phyloP scores from a whole-genome alignment of 73 alveolate species.

The Paraurostyla sp. region DNA sequence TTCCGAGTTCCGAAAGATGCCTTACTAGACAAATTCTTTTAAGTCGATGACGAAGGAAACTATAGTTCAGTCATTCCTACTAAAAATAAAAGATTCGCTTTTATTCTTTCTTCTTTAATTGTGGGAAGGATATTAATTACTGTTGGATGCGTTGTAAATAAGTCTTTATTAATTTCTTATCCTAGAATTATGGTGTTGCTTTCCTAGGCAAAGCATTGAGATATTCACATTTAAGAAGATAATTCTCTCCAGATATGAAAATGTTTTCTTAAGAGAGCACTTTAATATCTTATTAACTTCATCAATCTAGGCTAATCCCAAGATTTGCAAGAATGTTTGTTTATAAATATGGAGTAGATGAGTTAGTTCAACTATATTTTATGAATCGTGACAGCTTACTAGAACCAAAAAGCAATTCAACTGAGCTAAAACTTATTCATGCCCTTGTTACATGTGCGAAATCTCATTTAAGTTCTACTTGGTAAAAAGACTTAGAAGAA shows the following conservation, averaged over 20 bases:
- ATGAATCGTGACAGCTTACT: background rate
- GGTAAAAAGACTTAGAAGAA: conserved; percentile 17
- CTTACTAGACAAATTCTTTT: conserved; percentile 79
- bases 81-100: conserved; percentile 87
- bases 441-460: conserved; percentile 20
- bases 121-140: conserved; percentile 86
- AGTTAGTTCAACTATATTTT: background rate
- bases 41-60: conserved; percentile 78
- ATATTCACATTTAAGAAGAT: conserved; percentile 80
- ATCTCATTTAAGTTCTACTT: background rate
- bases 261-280: conserved; percentile 62
- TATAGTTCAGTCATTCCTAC: conserved; percentile 73
- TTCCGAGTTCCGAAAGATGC: conserved; percentile 82
- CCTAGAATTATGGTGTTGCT: conserved; percentile 13
- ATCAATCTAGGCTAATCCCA: conserved; percentile 78
- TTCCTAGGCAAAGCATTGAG: conserved; percentile 78
- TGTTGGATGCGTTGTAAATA: conserved; percentile 52
- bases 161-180: background rate
- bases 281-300: conserved; percentile 79
- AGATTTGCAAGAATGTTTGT: conserved; percentile 73
- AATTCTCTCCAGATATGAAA: conserved; percentile 69
- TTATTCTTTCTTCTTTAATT: conserved; percentile 75
- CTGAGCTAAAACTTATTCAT: background rate
- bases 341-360: conserved; percentile 47
- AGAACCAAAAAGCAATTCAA: conserved; percentile 18